Evolutionary conservation across 208 protist species (phyloP), one percentile per base, ranked within the genome.

Genomic region (Trypanosoma avium): DNA sequence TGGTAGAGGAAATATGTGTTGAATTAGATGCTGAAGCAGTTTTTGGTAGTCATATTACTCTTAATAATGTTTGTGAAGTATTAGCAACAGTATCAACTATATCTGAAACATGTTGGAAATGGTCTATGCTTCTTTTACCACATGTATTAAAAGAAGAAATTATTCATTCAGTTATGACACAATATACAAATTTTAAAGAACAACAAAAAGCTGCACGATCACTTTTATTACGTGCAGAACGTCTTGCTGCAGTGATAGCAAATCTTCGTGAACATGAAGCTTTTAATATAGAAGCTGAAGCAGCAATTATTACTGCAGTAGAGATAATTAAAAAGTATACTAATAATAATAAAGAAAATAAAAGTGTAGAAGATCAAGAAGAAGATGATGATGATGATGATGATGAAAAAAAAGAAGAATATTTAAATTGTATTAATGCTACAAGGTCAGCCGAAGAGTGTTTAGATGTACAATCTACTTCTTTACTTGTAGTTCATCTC

Each of bases 1-100:
- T 79, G 29, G 55, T 87, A 10, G 82, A 88, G 64, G 64, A 43
- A 3, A 69, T 84, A n/a, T 80, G 74, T 36, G 12, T 89, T 32
- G 55, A 46, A 15, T 53, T 75, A 7, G 30, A 66, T 9, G 69
- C 82, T 7, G 82, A 84, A 22, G 67, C 70, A 30, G 47, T 89
- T 42, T 92, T 92, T 61, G 82, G 86, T 22, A 22, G 53, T 3
- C 40, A 50, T 10, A 61, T 67, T 0, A 79, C 79, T 5, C 61
- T 92, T 7, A 24, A 62, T 19, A 24, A 50, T 24, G 67, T 76
- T 30, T 69, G 86, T 48, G 65, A 69, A 21, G 47, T 87, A 0
- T 56, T 88, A 12, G 45, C 40, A 10, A 40, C 62, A 5, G 38
- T 87, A 1, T 32, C 53, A 4, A 65, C 77, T 2, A 72, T 92